These are phyloP conservation scores for Lachancea waltii DNA, from an alignment of 805 yeast species.

Conservation along the genomic window DNA sequence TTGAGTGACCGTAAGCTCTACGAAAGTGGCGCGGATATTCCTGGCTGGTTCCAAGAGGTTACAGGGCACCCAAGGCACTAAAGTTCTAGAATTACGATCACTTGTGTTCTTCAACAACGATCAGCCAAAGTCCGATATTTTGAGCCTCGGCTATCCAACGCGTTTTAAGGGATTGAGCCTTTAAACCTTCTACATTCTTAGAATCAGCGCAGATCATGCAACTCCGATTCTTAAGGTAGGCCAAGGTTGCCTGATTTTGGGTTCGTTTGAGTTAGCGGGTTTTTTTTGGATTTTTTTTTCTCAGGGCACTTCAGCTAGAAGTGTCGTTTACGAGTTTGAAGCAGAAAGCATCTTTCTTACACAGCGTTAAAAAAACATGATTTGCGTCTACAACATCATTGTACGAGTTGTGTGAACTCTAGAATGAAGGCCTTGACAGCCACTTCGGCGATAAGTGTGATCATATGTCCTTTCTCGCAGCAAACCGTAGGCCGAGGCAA, in stretches of 20 bases:
- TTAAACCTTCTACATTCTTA: background rate
- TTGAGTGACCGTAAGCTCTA: constrained; percentile 66
- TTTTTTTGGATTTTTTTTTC: background rate
- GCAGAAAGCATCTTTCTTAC: background rate
- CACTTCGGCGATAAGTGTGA: background rate
- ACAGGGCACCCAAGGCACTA: constrained; percentile 36
- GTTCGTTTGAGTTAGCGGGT: background rate
- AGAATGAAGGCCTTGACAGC: background rate
- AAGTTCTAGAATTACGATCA: background rate
- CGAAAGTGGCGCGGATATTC: constrained; percentile 79
- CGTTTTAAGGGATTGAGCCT: background rate
- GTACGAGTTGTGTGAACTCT: background rate
- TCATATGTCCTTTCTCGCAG: background rate
- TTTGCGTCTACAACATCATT: background rate
- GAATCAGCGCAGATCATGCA: background rate
- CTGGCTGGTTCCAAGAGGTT: constrained; percentile 82
- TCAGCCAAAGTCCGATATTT: background rate
- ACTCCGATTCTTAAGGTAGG: background rate
- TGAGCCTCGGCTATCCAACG: background rate
- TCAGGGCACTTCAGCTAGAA: background rate
- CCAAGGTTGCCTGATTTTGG: background rate
- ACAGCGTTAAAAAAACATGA: background rate
- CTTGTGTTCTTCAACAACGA: background rate
- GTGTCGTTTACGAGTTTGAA: background rate
- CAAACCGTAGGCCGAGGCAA: background rate